Conservation (phyloP, 2,329 filamentous ascomycete genomes). For the Aspergillus sp. region DNA sequence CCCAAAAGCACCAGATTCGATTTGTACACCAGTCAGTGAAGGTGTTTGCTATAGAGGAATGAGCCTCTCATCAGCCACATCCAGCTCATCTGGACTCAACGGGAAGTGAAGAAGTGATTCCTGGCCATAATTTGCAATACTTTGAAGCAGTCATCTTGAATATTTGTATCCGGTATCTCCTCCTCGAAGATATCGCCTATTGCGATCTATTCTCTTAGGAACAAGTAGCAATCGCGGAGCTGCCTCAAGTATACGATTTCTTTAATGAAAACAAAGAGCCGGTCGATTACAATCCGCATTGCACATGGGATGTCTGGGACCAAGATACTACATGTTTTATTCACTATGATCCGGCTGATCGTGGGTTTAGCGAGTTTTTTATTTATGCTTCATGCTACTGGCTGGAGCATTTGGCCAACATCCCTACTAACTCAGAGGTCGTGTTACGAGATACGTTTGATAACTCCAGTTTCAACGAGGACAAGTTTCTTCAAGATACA, state of each 20-base stretch:
- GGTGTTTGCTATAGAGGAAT: conserved; percentile 13
- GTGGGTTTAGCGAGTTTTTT: conserved; percentile 31
- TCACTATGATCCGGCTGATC: conserved; percentile 21
- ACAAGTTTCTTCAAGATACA: conserved; percentile 12
- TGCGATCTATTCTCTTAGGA: too few relatives aligned
- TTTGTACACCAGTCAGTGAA: conserved; percentile 23
- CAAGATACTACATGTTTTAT: conserved; percentile 14
- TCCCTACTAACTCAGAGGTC: conserved; percentile 23
- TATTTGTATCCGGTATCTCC: too few relatives aligned
- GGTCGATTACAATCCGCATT: too few relatives aligned
- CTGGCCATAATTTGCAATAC: too few relatives aligned
- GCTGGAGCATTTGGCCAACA: conserved; percentile 30
- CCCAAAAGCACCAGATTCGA: conserved; percentile 17
- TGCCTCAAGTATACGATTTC: too few relatives aligned
- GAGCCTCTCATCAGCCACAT: background rate
- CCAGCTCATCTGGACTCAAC: too few relatives aligned
- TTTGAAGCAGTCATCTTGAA: too few relatives aligned
- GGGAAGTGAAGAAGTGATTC: too few relatives aligned
- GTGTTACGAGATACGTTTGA: conserved; percentile 29
- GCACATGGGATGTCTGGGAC: too few relatives aligned
- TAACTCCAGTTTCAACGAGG: conserved; percentile 20
- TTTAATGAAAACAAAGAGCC: too few relatives aligned
- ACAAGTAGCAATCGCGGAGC: too few relatives aligned
- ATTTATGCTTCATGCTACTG: conserved; percentile 40
- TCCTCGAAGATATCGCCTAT: too few relatives aligned